phyloP scores from a whole-genome alignment of 2,329 filamentous ascomycete species.

The Stenocarpella maydis region DNA sequence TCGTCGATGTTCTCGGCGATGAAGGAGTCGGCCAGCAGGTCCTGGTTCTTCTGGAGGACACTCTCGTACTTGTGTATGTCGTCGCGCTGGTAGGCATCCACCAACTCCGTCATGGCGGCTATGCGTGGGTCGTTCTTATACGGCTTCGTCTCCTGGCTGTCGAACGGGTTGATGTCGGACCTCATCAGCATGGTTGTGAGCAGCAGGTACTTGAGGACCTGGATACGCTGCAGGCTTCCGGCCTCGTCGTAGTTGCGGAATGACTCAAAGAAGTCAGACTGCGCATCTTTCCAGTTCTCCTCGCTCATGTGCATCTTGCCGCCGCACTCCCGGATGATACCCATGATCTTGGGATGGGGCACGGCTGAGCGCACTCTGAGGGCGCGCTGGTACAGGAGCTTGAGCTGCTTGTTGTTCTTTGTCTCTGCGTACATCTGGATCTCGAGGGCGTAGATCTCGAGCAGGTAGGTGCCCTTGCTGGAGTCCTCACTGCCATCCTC shows the following conservation, averaged over 20 bases:
- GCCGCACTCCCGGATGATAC: conserved; percentile 96
- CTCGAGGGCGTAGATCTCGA: conserved; percentile 95
- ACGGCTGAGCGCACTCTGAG: conserved; percentile 95
- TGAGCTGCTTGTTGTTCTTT: conserved; percentile 96
- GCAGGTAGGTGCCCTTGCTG: conserved; percentile 93
- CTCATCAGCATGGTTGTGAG: conserved; percentile 98
- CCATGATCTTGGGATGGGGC: conserved; percentile 98
- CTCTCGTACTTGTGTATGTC: conserved; percentile 92
- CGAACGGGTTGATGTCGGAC: conserved; percentile 97
- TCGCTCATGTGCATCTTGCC: conserved; percentile 99
- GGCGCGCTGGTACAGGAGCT: conserved; percentile 89
- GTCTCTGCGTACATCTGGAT: conserved; percentile 99
- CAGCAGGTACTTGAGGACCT: conserved; percentile 96
- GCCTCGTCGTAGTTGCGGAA: conserved; percentile 99
- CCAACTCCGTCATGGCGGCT: conserved; percentile 94
- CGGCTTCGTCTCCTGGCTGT: conserved; percentile 97
- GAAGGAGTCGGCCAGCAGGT: conserved; percentile 90
- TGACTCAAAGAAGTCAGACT: conserved; percentile 97
- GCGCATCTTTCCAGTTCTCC: conserved; percentile 98
- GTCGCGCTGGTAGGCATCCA: conserved; percentile 95
- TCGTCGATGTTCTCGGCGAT: conserved; percentile 99
- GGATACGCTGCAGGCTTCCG: conserved; percentile 92
- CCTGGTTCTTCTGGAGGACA: conserved; percentile 85
- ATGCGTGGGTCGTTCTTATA: conserved; percentile 97
- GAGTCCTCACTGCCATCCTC: conserved; percentile 90